A percentile compares a stretch with the other conserved stretches of the same genome.
Evolutionary conservation across 2,329 filamentous ascomycete genomes (phyloP).

Genomic region (Stagonosporopsis cucurbitacearum): DNA sequence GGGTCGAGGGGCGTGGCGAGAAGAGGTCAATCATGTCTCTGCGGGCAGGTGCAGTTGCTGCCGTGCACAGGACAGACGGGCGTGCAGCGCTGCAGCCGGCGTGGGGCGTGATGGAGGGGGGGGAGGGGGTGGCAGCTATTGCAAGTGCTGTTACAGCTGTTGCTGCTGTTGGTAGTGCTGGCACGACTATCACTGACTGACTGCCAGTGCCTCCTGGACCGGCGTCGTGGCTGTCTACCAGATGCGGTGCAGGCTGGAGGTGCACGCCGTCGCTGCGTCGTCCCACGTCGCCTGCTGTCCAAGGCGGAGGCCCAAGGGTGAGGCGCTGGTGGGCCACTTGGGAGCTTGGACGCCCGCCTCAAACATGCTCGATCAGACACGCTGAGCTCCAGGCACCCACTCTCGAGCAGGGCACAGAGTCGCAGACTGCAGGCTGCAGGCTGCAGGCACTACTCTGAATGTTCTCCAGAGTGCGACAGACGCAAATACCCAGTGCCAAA

Average conservation of each 20-base stretch:
- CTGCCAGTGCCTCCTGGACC: neutral
- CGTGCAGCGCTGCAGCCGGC: constrained; percentile 2
- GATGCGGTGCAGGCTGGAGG: too few relatives aligned
- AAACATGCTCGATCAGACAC: constrained; percentile 24
- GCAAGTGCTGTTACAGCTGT: neutral
- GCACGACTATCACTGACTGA: neutral
- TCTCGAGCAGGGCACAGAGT: constrained; percentile 3
- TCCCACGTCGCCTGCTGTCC: constrained; percentile 1
- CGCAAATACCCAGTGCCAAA: neutral
- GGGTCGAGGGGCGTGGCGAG: constrained; percentile 29
- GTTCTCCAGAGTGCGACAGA: too few relatives aligned
- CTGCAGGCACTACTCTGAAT: too few relatives aligned
- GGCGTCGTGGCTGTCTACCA: too few relatives aligned
- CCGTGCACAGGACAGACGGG: constrained; percentile 15
- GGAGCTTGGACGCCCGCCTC: constrained; percentile 6
- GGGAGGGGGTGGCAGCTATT: too few relatives aligned
- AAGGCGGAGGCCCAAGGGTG: neutral
- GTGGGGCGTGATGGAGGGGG: neutral
- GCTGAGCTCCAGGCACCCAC: constrained; percentile 25
- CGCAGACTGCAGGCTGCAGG: too few relatives aligned
- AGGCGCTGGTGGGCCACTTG: neutral
- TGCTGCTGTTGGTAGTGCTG: too few relatives aligned
- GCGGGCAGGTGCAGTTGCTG: neutral
- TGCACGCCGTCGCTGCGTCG: too few relatives aligned
- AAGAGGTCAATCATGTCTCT: constrained; percentile 41